phyloP scores from a whole-genome alignment of 306 rosid genomes.

The Prosopis cineraria region DNA sequence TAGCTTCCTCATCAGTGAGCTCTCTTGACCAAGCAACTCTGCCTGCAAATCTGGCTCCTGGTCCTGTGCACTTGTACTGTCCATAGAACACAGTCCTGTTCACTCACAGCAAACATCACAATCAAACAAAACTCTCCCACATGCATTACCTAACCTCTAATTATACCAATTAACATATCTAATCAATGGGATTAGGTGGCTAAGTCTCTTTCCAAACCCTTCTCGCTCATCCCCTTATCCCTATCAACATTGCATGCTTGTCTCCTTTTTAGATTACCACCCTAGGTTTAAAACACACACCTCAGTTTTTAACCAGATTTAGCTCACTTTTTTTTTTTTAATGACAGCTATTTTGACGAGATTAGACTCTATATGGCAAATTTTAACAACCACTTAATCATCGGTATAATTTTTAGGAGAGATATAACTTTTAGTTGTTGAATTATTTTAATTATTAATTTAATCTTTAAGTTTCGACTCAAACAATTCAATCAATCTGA shows the following conservation, averaged over 20 bases:
- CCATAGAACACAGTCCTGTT: slow-evolving; percentile 97
- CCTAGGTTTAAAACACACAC: not conserved
- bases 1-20: slow-evolving; percentile 87
- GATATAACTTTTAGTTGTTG: too few relatives aligned
- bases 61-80: slow-evolving; percentile 92
- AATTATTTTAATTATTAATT: too few relatives aligned
- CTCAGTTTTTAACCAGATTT: not conserved
- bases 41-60: slow-evolving; percentile 84
- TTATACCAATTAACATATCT: not conserved
- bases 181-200: slow-evolving; percentile 30
- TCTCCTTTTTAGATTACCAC: not conserved
- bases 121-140: slow-evolving; percentile 20
- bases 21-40: slow-evolving; percentile 97
- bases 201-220: not conserved
- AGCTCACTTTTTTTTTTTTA: too few relatives aligned
- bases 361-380: not conserved
- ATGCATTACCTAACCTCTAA: slow-evolving; percentile 7
- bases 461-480: too few relatives aligned
- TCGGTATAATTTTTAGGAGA: too few relatives aligned
- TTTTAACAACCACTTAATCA: too few relatives aligned
- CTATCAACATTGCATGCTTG: slow-evolving; percentile 13
- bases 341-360: not conserved
- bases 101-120: not conserved
- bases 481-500: too few relatives aligned
- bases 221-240: slow-evolving; percentile 26